Evolutionary conservation across 805 yeast genomes (phyloP), one percentile per base, ranked within the genome.

Genomic region (Yamadazyma paraphyllophila): DNA sequence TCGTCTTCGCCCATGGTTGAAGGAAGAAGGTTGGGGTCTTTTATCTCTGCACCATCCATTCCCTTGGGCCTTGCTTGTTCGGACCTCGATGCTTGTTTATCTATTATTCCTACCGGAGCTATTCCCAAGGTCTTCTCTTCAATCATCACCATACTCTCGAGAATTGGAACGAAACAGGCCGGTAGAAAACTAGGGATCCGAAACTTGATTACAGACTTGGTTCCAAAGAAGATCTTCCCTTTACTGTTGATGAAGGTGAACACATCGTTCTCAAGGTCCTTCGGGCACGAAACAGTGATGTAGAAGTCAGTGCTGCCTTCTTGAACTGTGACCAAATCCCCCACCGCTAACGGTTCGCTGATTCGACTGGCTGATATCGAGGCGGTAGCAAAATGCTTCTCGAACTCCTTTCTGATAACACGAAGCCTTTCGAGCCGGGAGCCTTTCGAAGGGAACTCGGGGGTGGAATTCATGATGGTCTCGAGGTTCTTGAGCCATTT

Each of bases 261-360:
- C 27, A 82, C 63, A 20, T 80, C 77, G 38, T 81, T 83, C 13
- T 67, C 66, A 2, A 76, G 58, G 4, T 66, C 58, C 4, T 57
- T 52, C 0, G 91, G 91, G 20, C 78, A 61, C 20, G 71, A 76
- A 1, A 75, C 81, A 29, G 85, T 73, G 41, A 83, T 76, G 24
- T 78, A 76, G 14, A 83, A 63, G 41, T 73, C 74, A 3, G 74
- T 65, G 32, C 70, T 71, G 41, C 74, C 69, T 1, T 66, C 62
- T 11, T 68, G 65, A 13, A 83, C 57, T 13, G 81, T 76, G 3
- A 83, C 89, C 39, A 83, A 65, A 60, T 85, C 91, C 38, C 92
- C 91, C 2, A 81, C 65, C 7, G 66, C 51, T 12, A 81, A 41
- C 2, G 63, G 57, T 7, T 54, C 40, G 9, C 45, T 45, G 1